phyloP scores from a whole-genome alignment of 2,329 filamentous ascomycete species.

The Trichoderma guizhouense region DNA sequence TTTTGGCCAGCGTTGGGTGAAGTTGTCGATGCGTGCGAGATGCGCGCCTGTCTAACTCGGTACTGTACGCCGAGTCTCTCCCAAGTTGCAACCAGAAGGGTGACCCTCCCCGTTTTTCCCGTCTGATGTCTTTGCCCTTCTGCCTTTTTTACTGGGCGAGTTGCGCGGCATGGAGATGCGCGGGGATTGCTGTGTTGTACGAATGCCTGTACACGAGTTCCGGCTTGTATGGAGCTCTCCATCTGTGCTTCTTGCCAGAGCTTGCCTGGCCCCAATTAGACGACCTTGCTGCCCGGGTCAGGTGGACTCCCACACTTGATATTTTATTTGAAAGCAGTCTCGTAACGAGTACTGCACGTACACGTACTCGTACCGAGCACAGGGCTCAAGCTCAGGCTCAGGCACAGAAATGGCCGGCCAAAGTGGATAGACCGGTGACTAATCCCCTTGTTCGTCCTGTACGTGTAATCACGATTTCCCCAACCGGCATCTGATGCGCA shows the following conservation, averaged over 20 bases:
- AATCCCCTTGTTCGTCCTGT: not conserved
- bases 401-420: not conserved
- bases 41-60: not conserved
- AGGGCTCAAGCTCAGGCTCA: not conserved
- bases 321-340: not conserved
- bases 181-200: not conserved
- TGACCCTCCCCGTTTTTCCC: not conserved
- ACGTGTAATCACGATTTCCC: not conserved
- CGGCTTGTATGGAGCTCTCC: not conserved
- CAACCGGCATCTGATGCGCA: not conserved
- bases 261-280: not conserved
- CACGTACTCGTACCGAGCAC: not conserved
- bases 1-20: not conserved
- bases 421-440: not conserved
- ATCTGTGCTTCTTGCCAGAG: not conserved
- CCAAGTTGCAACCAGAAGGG: not conserved
- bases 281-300: not conserved
- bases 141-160: not conserved
- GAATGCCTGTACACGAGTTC: not conserved
- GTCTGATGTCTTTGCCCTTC: not conserved
- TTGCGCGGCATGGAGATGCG: not conserved
- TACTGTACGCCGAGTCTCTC: not conserved
- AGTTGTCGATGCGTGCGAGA: not conserved
- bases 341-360: not conserved
- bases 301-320: not conserved